phyloP scores from a whole-genome alignment of 2,329 filamentous ascomycete species.

The Pseudogymnoascus sp. region DNA sequence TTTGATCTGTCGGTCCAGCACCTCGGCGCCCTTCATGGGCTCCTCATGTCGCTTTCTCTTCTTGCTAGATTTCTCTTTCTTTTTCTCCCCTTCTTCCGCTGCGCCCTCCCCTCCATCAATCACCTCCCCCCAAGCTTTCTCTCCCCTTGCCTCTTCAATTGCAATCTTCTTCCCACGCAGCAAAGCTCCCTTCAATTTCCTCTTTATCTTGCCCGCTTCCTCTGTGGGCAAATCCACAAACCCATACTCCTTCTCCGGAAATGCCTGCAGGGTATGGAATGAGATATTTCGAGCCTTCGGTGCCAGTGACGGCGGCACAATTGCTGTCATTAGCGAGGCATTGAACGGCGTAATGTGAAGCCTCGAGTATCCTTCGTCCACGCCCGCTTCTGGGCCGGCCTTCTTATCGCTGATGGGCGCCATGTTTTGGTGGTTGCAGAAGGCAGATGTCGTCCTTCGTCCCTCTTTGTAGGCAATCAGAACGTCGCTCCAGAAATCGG shows the following conservation, averaged over 20 bases:
- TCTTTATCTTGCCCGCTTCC: conserved; percentile 85
- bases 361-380: conserved; percentile 37
- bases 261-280: conserved; percentile 79
- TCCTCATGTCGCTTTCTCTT: conserved; percentile 42
- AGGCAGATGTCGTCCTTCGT: background rate
- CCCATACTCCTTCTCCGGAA: conserved; percentile 84
- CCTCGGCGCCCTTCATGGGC: conserved; percentile 58
- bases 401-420: background rate
- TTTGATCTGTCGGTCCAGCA: conserved; percentile 45
- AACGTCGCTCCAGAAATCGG: background rate
- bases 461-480: background rate
- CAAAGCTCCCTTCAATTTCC: conserved; percentile 80
- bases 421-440: background rate
- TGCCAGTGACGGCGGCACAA: conserved; percentile 62
- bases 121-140: conserved; percentile 40
- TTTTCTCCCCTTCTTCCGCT: conserved; percentile 33
- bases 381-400: background rate
- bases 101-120: conserved; percentile 28
- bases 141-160: conserved; percentile 70
- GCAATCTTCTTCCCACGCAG: conserved; percentile 79
- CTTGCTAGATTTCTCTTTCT: conserved; percentile 37
- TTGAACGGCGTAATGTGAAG: conserved; percentile 87
- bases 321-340: conserved; percentile 60
- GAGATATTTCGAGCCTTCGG: conserved; percentile 69
- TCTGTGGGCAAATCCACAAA: conserved; percentile 74